These are phyloP conservation scores for Neofusicoccum cordaticola DNA, from an alignment of 2,329 filamentous ascomycete species.

Conservation along the genomic window DNA sequence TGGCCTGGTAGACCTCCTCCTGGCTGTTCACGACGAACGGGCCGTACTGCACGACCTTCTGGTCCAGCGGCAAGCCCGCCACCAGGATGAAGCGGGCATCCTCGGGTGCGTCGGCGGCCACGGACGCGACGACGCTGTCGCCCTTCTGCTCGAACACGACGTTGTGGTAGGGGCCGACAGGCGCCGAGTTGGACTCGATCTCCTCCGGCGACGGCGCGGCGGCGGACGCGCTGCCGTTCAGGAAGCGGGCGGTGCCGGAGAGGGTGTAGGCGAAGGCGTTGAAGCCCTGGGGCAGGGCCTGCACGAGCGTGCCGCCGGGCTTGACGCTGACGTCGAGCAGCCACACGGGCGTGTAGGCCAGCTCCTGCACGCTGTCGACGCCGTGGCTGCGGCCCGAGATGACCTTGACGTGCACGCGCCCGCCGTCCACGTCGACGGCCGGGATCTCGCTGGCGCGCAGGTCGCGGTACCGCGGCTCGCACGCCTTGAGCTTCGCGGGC, in stretches of 20 bases:
- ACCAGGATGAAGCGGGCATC: slow-evolving; percentile 65
- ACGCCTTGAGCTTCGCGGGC: slow-evolving; percentile 75
- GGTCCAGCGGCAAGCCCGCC: slow-evolving; percentile 70
- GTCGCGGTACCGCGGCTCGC: slow-evolving; percentile 91
- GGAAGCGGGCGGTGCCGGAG: slow-evolving; percentile 67
- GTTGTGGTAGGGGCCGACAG: slow-evolving; percentile 73
- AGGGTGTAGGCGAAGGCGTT: slow-evolving; percentile 88
- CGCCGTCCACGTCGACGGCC: slow-evolving; percentile 65
- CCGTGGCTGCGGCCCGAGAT: slow-evolving; percentile 84
- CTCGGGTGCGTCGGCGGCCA: slow-evolving; percentile 63
- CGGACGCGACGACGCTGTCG: slow-evolving; percentile 69
- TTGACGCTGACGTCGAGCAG: slow-evolving; percentile 77
- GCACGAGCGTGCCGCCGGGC: slow-evolving; percentile 74
- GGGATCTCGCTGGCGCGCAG: slow-evolving; percentile 78
- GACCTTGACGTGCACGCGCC: slow-evolving; percentile 77
- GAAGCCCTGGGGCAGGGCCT: slow-evolving; percentile 76
- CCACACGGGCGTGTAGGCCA: slow-evolving; percentile 98
- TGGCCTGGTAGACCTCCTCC: slow-evolving; percentile 81
- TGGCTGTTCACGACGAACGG: slow-evolving; percentile 60
- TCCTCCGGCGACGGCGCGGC: slow-evolving; percentile 28
- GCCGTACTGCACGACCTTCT: slow-evolving; percentile 40
- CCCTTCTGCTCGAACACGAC: slow-evolving; percentile 82
- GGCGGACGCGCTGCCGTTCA: slow-evolving; percentile 38
- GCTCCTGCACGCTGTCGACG: slow-evolving; percentile 80
- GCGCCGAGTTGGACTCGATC: slow-evolving; percentile 19